Conservation (phyloP, 176 grass and related monocot genomes). For the Themeda triandra region DNA sequence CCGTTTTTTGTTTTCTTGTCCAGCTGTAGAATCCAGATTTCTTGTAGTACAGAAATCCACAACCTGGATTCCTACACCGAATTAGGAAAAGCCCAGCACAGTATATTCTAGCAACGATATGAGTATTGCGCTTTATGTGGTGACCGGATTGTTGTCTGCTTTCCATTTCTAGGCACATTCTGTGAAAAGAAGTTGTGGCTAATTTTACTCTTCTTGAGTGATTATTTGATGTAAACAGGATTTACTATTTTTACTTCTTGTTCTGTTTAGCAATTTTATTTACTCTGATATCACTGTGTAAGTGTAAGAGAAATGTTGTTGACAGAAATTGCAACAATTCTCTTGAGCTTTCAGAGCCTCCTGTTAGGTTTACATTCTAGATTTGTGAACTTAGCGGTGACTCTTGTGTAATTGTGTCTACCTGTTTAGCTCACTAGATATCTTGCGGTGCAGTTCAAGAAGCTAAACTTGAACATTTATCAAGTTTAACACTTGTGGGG, state of each 20-base stretch:
- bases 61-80: background rate
- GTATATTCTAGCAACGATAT: background rate
- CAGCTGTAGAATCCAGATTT: background rate
- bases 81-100: background rate
- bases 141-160: background rate
- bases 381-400: background rate
- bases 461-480: background rate
- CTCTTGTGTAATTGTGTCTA: background rate
- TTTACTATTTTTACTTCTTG: background rate
- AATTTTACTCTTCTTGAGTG: background rate
- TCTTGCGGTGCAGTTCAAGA: background rate
- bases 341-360: background rate
- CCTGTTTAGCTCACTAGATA: background rate
- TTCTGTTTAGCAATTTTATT: background rate
- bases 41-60: background rate
- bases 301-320: background rate
- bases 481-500: constrained; percentile 1
- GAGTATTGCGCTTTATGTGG: background rate
- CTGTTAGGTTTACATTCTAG: background rate
- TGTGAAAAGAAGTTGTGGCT: background rate
- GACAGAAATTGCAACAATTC: background rate
- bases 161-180: background rate
- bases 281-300: background rate
- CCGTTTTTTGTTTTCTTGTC: background rate
- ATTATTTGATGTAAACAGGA: background rate